A percentile compares a stretch with the other conserved stretches of the same genome.
These are phyloP conservation scores for Acacia concinna DNA, from an alignment of 331 rosid genomes.

Conservation along the genomic window DNA sequence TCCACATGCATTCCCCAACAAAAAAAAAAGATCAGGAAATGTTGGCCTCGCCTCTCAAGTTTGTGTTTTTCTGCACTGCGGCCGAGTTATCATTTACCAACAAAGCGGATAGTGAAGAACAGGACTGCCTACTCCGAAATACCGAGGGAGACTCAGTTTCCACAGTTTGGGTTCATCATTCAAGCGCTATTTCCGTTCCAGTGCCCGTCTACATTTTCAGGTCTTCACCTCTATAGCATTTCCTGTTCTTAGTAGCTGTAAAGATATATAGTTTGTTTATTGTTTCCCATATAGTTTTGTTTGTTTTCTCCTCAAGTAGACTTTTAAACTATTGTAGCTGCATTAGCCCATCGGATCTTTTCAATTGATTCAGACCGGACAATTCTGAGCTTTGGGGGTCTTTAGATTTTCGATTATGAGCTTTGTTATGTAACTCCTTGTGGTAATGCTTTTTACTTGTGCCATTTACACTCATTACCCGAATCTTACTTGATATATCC, in stretches of 20 bases:
- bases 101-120: background rate
- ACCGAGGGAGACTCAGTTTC: constrained; percentile 29
- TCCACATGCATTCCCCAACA: background rate
- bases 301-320: constrained; percentile 8
- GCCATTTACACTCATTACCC: background rate
- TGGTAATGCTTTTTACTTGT: constrained; percentile 4
- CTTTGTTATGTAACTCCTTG: background rate
- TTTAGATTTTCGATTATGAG: background rate
- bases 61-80: background rate
- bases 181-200: constrained; percentile 35
- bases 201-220: constrained; percentile 33
- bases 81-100: constrained; percentile 5
- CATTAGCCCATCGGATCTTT: constrained; percentile 7
- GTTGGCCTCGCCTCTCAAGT: background rate
- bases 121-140: constrained; percentile 5
- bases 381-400: background rate
- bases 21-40: background rate
- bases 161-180: constrained; percentile 26
- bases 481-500: constrained; percentile 8
- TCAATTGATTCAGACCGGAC: constrained; percentile 5
- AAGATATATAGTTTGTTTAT: constrained; percentile 6
- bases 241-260: background rate
- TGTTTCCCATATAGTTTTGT: background rate
- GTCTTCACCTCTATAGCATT: constrained; percentile 32
- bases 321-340: constrained; percentile 12